phyloP scores from a whole-genome alignment of 768 basidiomycete species.

The Tylopilus plumbeoviolaceoides region DNA sequence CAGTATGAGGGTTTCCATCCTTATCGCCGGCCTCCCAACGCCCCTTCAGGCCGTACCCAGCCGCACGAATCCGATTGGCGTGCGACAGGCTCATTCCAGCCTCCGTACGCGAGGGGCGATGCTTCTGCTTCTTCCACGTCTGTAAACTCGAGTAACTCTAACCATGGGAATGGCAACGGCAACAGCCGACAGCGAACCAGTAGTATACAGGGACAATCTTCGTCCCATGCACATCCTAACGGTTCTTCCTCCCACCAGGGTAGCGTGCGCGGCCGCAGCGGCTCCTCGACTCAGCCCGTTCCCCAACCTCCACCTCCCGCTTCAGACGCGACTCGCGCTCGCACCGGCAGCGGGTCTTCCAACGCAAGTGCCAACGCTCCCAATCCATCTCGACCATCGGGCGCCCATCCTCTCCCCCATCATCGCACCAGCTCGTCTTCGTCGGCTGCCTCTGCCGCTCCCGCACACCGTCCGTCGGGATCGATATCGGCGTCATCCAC shows the following conservation, averaged over 20 bases:
- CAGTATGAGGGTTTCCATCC: conserved; percentile 67
- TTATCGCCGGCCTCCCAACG: conserved; percentile 62
- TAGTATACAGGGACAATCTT: conserved; percentile 69
- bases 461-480: conserved; percentile 23
- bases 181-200: conserved; percentile 58
- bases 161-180: conserved; percentile 17
- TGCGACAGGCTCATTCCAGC: conserved; percentile 48
- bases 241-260: conserved; percentile 29
- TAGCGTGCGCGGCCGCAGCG: conserved; percentile 37
- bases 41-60: conserved; percentile 28
- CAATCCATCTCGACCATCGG: conserved; percentile 14
- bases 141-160: conserved; percentile 58
- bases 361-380: conserved; percentile 10
- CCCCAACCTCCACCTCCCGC: conserved; percentile 23
- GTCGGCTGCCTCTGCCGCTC: conserved; percentile 19
- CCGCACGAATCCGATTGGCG: conserved; percentile 46
- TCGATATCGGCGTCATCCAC: conserved; percentile 28
- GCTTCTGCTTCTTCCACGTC: conserved; percentile 79
- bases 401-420: conserved; percentile 26
- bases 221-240: conserved; percentile 37
- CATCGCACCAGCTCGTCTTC: conserved; percentile 32
- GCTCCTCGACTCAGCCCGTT: conserved; percentile 28
- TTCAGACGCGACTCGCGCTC: conserved; percentile 26
- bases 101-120: conserved; percentile 76
- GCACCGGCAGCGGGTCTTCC: conserved; percentile 31